Conservation (phyloP, 2,329 filamentous ascomycete species). For the Eutypa lata region DNA sequence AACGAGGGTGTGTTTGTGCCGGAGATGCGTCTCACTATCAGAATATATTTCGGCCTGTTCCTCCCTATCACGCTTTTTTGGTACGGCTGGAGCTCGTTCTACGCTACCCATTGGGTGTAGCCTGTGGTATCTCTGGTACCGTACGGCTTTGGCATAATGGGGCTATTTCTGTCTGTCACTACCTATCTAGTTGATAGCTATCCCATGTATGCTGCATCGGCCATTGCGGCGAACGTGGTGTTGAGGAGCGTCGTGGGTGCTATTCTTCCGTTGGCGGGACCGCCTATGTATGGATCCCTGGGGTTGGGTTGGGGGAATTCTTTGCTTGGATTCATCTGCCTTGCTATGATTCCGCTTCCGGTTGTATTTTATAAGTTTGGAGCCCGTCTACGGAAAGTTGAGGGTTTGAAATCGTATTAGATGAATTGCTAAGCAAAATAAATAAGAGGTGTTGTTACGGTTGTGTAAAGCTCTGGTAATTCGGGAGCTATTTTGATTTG, state of each 20-base stretch:
- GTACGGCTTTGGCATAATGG: slow-evolving; percentile 38
- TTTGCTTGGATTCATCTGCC: slow-evolving; percentile 25
- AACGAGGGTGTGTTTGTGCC: slow-evolving; percentile 25
- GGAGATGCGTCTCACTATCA: slow-evolving; percentile 25
- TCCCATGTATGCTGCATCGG: slow-evolving; percentile 35
- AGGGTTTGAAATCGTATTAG: too few relatives aligned
- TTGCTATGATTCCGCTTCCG: too few relatives aligned
- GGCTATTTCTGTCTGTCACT: slow-evolving; percentile 47
- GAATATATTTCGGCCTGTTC: slow-evolving; percentile 14
- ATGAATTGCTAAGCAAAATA: too few relatives aligned
- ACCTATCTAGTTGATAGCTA: slow-evolving; percentile 57
- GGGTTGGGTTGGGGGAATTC: slow-evolving; percentile 32
- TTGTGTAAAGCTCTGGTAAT: too few relatives aligned
- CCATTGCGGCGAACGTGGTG: slow-evolving; percentile 56
- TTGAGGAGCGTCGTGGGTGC: slow-evolving; percentile 49
- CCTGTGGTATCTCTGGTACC: slow-evolving; percentile 50
- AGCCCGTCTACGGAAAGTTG: too few relatives aligned
- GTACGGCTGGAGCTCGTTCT: slow-evolving; percentile 31
- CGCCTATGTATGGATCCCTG: slow-evolving; percentile 28
- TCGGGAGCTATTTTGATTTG: too few relatives aligned
- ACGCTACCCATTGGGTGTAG: slow-evolving; percentile 46
- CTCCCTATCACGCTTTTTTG: slow-evolving; percentile 31
- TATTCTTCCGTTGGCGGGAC: slow-evolving; percentile 47
- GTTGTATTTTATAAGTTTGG: too few relatives aligned
- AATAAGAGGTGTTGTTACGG: too few relatives aligned